Conservation (phyloP, 164 flowering plant genomes). For the Berberis vulgaris region DNA sequence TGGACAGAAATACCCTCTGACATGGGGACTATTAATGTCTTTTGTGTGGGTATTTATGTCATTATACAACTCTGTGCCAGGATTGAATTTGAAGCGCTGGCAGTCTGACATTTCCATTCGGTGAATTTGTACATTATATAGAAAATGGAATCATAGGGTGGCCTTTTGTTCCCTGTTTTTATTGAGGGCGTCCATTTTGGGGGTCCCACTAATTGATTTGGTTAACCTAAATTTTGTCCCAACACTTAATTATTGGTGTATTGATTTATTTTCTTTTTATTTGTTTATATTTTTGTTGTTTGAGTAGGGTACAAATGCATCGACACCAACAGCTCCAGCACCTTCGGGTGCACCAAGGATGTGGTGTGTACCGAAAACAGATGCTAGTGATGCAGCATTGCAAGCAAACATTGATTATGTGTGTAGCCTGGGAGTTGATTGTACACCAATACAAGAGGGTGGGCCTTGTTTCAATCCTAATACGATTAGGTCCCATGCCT, state of each 20-base stretch:
- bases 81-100: too few species aligned
- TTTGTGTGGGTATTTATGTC: too few species aligned
- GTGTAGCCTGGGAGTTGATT: constrained; percentile 55
- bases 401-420: constrained; percentile 71
- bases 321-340: constrained; percentile 10
- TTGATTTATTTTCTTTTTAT: background rate
- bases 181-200: too few species aligned
- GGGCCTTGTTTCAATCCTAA: constrained; percentile 71
- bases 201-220: too few species aligned
- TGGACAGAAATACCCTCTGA: too few species aligned
- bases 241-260: background rate
- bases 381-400: constrained; percentile 35
- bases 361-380: constrained; percentile 69
- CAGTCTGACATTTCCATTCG: too few species aligned
- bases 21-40: too few species aligned
- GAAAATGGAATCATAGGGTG: too few species aligned
- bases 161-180: too few species aligned
- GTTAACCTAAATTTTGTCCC: background rate
- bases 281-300: background rate
- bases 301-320: background rate
- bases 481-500: constrained; percentile 52
- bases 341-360: constrained; percentile 14
- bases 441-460: constrained; percentile 60
- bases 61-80: too few species aligned
- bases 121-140: too few species aligned